Evolutionary conservation across 2,329 filamentous ascomycete genomes (phyloP).

Genomic region (Neofusicoccum sp.): DNA sequence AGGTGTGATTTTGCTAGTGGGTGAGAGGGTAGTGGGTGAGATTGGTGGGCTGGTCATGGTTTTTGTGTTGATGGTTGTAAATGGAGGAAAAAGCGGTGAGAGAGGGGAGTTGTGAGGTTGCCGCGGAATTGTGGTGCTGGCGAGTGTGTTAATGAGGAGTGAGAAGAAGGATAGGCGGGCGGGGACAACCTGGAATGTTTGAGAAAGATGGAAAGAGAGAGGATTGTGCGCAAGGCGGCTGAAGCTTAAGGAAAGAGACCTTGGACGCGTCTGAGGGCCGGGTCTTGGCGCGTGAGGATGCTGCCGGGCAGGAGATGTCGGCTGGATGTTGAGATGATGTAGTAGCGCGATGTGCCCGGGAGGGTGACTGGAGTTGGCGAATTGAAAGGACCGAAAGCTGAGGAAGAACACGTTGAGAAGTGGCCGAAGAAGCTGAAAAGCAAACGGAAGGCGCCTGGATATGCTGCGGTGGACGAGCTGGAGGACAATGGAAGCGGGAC

Average conservation of each 20-base stretch:
- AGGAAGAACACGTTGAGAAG: constrained; percentile 5
- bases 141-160: not conserved
- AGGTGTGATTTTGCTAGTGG: no score
- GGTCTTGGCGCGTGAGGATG: not conserved
- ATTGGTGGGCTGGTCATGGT: constrained; percentile 12
- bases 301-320: not conserved
- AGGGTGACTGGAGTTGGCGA: not conserved
- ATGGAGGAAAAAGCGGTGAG: not conserved
- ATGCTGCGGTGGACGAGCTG: not conserved
- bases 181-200: not conserved
- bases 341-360: not conserved
- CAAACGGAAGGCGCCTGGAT: not conserved
- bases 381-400: not conserved
- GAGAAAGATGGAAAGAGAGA: not conserved
- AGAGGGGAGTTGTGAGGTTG: not conserved
- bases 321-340: not conserved
- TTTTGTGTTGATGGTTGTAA: not conserved
- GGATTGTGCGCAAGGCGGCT: not conserved
- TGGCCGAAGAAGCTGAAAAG: not conserved
- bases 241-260: not conserved
- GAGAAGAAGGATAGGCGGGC: not conserved
- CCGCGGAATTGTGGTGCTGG: not conserved
- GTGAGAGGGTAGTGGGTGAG: no score
- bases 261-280: not conserved
- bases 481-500: not conserved